A percentile compares a stretch with the other conserved stretches of the same genome.
phyloP scores from a whole-genome alignment of 345 rosid genomes.

The Adansonia digitata region DNA sequence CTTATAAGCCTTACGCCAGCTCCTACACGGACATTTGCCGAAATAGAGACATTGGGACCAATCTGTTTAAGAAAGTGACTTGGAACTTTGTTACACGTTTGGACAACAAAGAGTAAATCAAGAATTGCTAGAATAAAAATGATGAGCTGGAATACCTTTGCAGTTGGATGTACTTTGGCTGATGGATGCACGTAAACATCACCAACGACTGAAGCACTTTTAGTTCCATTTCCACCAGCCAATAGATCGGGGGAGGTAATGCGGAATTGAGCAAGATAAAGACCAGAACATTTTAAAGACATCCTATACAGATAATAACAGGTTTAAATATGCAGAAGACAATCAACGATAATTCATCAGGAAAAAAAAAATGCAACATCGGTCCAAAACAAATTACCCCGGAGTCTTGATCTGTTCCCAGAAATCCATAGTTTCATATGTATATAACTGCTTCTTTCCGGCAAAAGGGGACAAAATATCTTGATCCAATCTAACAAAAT shows the following conservation, averaged over 20 bases:
- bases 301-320: constrained; percentile 31
- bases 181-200: constrained; percentile 84
- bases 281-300: constrained; percentile 64
- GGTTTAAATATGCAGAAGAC: constrained; percentile 7
- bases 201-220: constrained; percentile 48
- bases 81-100: background rate
- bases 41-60: constrained; percentile 61
- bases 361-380: background rate
- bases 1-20: constrained; percentile 60
- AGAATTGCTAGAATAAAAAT: background rate
- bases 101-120: background rate
- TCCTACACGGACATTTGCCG: constrained; percentile 62
- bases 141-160: constrained; percentile 45
- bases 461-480: constrained; percentile 88
- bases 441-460: constrained; percentile 77
- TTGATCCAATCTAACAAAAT: constrained; percentile 84
- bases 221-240: constrained; percentile 52
- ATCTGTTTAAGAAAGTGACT: constrained; percentile 29
- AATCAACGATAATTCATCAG: background rate
- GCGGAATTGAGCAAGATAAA: constrained; percentile 65
- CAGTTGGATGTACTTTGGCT: constrained; percentile 77
- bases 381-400: constrained; percentile 33
- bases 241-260: constrained; percentile 50
- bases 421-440: constrained; percentile 67
- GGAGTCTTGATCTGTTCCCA: constrained; percentile 96